These are phyloP conservation scores for Pinus albicaulis DNA, from an alignment of 75 land plant species.

Conservation along the genomic window DNA sequence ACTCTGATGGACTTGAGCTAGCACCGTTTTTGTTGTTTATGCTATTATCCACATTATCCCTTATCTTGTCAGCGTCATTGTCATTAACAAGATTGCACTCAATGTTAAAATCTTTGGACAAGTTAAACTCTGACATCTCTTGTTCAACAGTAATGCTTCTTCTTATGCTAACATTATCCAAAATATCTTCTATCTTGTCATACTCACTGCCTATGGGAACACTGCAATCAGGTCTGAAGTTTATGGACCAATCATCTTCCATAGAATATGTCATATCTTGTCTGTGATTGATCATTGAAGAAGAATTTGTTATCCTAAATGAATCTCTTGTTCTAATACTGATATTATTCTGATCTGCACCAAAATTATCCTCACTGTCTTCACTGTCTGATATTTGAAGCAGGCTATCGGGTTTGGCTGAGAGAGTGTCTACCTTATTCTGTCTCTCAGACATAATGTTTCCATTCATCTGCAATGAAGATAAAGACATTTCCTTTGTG, in stretches of 20 bases:
- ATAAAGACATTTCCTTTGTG: neutral
- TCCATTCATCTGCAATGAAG: neutral
- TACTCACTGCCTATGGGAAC: neutral
- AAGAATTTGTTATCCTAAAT: neutral
- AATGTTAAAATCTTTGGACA: neutral
- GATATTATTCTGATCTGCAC: neutral
- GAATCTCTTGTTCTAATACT: neutral
- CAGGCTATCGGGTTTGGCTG: neutral
- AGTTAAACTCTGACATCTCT: neutral
- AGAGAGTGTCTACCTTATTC: neutral
- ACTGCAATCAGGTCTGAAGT: conserved; percentile 1
- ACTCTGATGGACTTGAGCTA: neutral
- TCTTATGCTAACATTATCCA: neutral
- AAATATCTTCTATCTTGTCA: neutral
- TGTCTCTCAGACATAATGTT: neutral
- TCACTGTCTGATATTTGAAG: conserved; percentile 11
- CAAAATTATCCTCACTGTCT: neutral
- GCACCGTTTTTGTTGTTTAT: neutral
- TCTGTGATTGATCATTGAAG: neutral
- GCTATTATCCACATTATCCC: neutral
- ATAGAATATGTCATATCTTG: neutral
- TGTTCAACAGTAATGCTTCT: neutral
- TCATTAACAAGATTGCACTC: neutral
- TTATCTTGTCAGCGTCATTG: conserved; percentile 1
- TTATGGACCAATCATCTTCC: conserved; percentile 1